Evolutionary conservation across 495 filamentous ascomycete genomes (phyloP), one percentile per base, ranked within the genome.

Genomic region (Penicillium macrosclerotiorum): DNA sequence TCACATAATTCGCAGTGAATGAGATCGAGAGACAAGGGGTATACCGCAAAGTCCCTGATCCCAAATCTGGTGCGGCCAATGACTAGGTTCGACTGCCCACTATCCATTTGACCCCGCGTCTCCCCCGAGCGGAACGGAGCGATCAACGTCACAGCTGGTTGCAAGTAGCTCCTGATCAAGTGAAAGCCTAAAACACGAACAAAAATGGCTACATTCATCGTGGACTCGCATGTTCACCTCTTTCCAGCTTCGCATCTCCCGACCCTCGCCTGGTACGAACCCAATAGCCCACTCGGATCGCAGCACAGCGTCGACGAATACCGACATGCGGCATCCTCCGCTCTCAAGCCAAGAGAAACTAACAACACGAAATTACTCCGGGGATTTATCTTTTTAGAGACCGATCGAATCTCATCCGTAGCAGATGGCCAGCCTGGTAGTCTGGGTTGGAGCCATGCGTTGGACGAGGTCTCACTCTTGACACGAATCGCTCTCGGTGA

Each of bases 191-290:
- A 37, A 26, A 32, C 34, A 33, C 40, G 29, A 7, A 16, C 31
- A 36, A 53, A 33, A 8, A 68, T 66, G 63, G 33, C 59, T 3
- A 63, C 55, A 23, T 65, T 63, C 31, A 77, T 90, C 41, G 74
- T 95, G 43, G 90, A 95, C 69, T 84, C 89, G 7, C 90, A 96
- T 71, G 83, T 95, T 66, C 90, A 95, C 67, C 82, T 94, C 60
- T 93, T 80, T 68, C 83, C 85, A 48, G 60, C 69, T 38, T 76
- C 80, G 26, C 84, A 90, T 51, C 61, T 85, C 24, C 48, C 67
- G 36, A 75, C 77, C 19, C 71, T 91, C 32, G 64, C 78, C 43
- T 95, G 88, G 89, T 77, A 77, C 50, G 60, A 41, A 1, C 68
- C 80, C 2, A 68, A 68, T 16, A 61, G 71, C 44, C 80, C 80